Base-by-base conservation (phyloP, 441 rosid genomes). In the Jatropha podagrica region DNA sequence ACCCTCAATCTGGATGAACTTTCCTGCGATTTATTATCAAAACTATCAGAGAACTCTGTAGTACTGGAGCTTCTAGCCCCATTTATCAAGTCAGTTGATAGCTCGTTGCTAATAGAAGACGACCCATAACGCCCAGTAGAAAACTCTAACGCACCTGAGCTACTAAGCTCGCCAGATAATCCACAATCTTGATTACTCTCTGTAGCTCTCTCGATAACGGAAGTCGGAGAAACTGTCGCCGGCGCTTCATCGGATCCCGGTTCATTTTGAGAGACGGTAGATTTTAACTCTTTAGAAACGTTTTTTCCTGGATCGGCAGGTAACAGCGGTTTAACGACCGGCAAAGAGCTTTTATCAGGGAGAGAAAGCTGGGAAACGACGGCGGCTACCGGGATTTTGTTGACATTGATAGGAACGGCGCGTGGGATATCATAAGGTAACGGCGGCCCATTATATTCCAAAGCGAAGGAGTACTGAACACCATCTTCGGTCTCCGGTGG, bases 401-500 rank as follows among this genome's bases (percentile, higher is more conserved):
- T 91, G 83, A 95, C 88, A 37, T 95, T 93, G 80, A 95, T 90
- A 2, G 98, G 99, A 73, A 92, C 83, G 7, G 97, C 98, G 49
- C 92, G 92, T n/a, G 99, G 99, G 40, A 95, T 85, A 75, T 91
- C 89, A 84, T 85, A 89, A 48, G 86, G 62, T 70, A 95, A 70
- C 44, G 98, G 99, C 3, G 98, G 99, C 32, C 99, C 99, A 32
- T 82, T 77, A 76, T 95, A 95, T 67, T 93, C 99, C 69, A 89
- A 78, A 2, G 98, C 98, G 38, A 93, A 93, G 5, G 97, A 87
- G 83, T 86, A 92, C 64, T 84, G 88, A 27, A 63, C 85, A 68
- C 78, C 89, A 62, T 85, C 92, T 68, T 84, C 90, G 2, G 70
- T 77, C 65, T n/a, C 79, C 68, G 71, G 64, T 59, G 75, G 72